These are phyloP conservation scores for Melampsora americana DNA, from an alignment of 1,284 basidiomycete species.

Conservation along the genomic window DNA sequence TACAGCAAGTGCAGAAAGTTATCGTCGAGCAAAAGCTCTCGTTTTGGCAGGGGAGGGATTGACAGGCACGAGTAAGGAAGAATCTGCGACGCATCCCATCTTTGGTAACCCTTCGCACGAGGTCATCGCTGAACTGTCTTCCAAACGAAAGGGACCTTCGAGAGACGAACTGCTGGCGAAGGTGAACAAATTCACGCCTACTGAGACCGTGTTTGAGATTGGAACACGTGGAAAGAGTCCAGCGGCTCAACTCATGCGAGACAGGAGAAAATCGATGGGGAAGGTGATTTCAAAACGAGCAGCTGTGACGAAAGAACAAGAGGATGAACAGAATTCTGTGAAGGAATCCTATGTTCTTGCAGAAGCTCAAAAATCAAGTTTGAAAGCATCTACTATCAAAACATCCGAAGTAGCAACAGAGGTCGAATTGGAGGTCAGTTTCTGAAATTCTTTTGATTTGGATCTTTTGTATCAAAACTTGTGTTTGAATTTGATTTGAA, in stretches of 20 bases:
- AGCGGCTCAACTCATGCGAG: slow-evolving; percentile 76
- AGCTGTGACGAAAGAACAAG: slow-evolving; percentile 48
- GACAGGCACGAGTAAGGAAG: slow-evolving; percentile 62
- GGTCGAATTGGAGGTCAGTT: slow-evolving; percentile 35
- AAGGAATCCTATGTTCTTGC: slow-evolving; percentile 44
- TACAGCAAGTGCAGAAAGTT: slow-evolving; percentile 79
- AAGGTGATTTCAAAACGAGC: slow-evolving; percentile 56
- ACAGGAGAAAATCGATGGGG: slow-evolving; percentile 72
- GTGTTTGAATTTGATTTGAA: slow-evolving; percentile 26
- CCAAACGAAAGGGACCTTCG: slow-evolving; percentile 56
- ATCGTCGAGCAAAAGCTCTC: slow-evolving; percentile 85
- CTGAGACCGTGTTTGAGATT: slow-evolving; percentile 89
- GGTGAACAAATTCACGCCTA: slow-evolving; percentile 77
- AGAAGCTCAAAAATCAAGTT: neutral
- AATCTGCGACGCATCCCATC: slow-evolving; percentile 67
- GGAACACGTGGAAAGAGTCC: slow-evolving; percentile 69
- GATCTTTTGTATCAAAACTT: neutral
- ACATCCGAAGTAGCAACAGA: slow-evolving; percentile 18
- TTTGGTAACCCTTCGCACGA: slow-evolving; percentile 56
- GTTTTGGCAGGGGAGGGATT: slow-evolving; percentile 63
- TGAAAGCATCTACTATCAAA: neutral
- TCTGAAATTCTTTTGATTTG: neutral
- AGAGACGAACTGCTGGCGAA: slow-evolving; percentile 68
- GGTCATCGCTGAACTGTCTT: slow-evolving; percentile 53
- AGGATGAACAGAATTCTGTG: slow-evolving; percentile 45